Evolutionary conservation across 345 rosid genomes (phyloP), one percentile per base, ranked within the genome.

Genomic region (Acer saccharum): DNA sequence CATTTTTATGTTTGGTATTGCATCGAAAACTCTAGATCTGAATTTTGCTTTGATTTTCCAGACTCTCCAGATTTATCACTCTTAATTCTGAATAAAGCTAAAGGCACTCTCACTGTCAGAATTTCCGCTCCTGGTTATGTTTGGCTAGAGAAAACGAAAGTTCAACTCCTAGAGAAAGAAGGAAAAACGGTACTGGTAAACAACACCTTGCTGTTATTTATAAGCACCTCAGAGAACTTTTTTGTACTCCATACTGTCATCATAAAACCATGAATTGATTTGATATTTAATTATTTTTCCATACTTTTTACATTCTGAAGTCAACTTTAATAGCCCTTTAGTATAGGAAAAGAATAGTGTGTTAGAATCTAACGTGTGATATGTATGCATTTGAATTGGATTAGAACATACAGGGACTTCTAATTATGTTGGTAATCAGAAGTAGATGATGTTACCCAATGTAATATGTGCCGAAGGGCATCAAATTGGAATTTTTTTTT

Each of bases 11-110:
- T 81, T 21, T 25, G 44, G 3, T 76, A 63, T 21, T 63, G 14
- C 3, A 25, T 3, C 48, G 63, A 68, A 69, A 72, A 74, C 1
- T 65, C 77, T 65, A 54, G 48, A 79, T 79, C 55, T 81, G 46
- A 65, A 43, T 64, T 68, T 48, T 5, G 0, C 78, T 11, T n/a
- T 70, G 3, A 61, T 84, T 71, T 79, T 81, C 73, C 86, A 94
- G 98, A 92, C 57, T 89, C 89, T 79, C 91, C 91, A 68, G 84
- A 82, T 70, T 85, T 91, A 48, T 92, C 91, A 10, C 95, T 94
- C 75, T 79, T 94, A 68, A 86, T 94, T 69, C 89, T 87, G 78
- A 94, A 91, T 83, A 90, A 84, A 82, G 98, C 85, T 68, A 85
- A 89, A 75, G 81, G 74, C 44, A 70, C 80, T 35, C 81, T 92